These are phyloP conservation scores for Pseudocercospora vitis DNA, from an alignment of 2,329 filamentous ascomycete genomes.

Conservation along the genomic window DNA sequence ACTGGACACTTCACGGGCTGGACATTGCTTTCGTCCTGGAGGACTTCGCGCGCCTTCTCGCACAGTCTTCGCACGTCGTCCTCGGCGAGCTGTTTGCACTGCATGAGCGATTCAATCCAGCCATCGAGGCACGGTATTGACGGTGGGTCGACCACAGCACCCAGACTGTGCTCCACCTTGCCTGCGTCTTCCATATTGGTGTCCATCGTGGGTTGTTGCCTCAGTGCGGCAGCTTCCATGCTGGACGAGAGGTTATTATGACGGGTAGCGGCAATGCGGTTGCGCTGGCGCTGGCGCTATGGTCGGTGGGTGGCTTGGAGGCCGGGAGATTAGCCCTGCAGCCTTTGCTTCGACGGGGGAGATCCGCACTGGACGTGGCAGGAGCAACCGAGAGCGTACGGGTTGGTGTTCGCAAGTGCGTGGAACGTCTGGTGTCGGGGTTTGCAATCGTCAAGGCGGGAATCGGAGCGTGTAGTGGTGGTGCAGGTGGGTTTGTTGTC, in stretches of 20 bases:
- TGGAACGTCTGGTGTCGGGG: too few species aligned
- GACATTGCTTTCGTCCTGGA: conserved; percentile 97
- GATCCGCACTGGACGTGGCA: too few species aligned
- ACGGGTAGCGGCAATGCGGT: conserved; percentile 11
- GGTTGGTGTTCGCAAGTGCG: too few species aligned
- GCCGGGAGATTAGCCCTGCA: conserved; percentile 5
- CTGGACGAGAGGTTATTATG: conserved; percentile 12
- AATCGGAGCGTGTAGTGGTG: background rate
- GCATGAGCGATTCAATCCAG: conserved; percentile 98
- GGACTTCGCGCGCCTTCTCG: conserved; percentile 95
- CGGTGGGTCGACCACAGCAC: conserved; percentile 74
- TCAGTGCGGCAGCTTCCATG: conserved; percentile 39
- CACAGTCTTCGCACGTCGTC: conserved; percentile 93
- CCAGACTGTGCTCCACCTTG: conserved; percentile 74
- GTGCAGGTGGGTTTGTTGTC: conserved; percentile 4
- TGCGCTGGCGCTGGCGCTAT: conserved; percentile 5
- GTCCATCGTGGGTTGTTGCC: conserved; percentile 52
- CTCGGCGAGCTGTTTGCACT: conserved; percentile 96
- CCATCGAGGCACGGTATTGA: conserved; percentile 91
- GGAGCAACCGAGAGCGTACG: too few species aligned
- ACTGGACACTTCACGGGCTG: conserved; percentile 99
- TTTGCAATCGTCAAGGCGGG: background rate
- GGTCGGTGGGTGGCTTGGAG: background rate
- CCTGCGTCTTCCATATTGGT: conserved; percentile 99
- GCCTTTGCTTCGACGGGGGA: background rate